A percentile compares a stretch with the other conserved stretches of the same genome.
These are phyloP conservation scores for Penicillium sp. DNA, from an alignment of 2,329 filamentous ascomycete genomes.

Conservation along the genomic window DNA sequence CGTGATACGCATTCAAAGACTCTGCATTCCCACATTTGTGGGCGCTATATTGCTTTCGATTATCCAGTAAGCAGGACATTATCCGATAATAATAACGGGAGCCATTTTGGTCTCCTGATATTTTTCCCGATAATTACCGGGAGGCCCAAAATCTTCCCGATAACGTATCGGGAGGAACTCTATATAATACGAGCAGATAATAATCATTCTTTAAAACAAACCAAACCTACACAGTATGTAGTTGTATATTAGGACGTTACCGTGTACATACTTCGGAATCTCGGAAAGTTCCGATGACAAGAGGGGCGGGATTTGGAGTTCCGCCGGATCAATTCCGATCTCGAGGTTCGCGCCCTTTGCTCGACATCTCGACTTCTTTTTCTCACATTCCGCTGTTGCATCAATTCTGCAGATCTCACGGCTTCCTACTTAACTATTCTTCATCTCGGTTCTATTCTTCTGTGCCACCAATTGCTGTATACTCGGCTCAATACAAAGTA, in stretches of 20 bases:
- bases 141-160: no score
- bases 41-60: no score
- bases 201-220: no score
- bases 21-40: no score
- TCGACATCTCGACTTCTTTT: background rate
- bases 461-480: background rate
- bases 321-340: conserved; percentile 9
- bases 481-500: background rate
- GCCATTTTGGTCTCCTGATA: no score
- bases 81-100: no score
- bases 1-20: background rate
- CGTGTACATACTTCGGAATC: background rate
- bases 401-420: background rate
- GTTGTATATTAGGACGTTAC: no score
- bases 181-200: no score
- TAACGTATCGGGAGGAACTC: no score
- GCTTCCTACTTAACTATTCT: background rate
- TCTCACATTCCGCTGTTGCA: background rate
- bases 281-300: conserved; percentile 5
- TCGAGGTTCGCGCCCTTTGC: conserved; percentile 3
- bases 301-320: background rate
- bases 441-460: background rate
- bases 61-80: no score
- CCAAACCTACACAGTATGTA: no score
- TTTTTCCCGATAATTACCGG: no score